Percentiles rank a stretch among this genome's conserved stretches.
Evolutionary conservation across 2,329 filamentous ascomycete species (phyloP).

Genomic region (Epichloe festucae): DNA sequence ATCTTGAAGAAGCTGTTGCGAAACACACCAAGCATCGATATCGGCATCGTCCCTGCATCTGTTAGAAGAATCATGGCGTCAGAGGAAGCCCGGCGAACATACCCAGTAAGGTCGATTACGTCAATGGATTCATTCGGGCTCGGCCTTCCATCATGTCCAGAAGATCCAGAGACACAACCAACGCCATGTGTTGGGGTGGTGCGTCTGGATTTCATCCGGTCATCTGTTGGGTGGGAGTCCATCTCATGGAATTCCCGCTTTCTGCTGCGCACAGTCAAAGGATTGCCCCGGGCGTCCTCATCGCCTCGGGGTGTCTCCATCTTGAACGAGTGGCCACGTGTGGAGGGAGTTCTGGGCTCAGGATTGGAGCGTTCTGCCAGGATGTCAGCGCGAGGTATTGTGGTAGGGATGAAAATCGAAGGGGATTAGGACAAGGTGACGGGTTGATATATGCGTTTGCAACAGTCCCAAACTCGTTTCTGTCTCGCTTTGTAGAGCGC

Average conservation of each 20-base stretch:
- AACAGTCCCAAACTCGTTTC: neutral
- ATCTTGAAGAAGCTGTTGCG: conserved; percentile 22
- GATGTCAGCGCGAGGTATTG: neutral
- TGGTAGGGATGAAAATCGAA: neutral
- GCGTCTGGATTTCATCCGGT: conserved; percentile 21
- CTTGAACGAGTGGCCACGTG: neutral
- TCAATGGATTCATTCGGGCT: conserved; percentile 9
- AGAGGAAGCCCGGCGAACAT: conserved; percentile 6
- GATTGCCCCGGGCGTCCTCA: conserved; percentile 3
- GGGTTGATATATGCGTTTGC: neutral
- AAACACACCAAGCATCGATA: conserved; percentile 14
- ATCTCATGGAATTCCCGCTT: conserved; percentile 17
- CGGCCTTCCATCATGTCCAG: neutral
- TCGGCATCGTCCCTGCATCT: conserved; percentile 21
- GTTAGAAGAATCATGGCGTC: neutral
- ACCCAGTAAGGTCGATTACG: conserved; percentile 31
- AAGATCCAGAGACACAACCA: neutral
- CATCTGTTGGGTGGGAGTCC: conserved; percentile 6
- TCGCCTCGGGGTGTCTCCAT: neutral
- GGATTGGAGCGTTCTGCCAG: neutral
- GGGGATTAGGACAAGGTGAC: neutral
- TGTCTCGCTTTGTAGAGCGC: neutral
- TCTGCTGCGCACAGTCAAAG: conserved; percentile 14
- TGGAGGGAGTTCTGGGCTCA: neutral
- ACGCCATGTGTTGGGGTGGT: conserved; percentile 12